Base-by-base conservation (phyloP, 73 alveolate genomes). In the Tetrahymena malaccensis region DNA sequence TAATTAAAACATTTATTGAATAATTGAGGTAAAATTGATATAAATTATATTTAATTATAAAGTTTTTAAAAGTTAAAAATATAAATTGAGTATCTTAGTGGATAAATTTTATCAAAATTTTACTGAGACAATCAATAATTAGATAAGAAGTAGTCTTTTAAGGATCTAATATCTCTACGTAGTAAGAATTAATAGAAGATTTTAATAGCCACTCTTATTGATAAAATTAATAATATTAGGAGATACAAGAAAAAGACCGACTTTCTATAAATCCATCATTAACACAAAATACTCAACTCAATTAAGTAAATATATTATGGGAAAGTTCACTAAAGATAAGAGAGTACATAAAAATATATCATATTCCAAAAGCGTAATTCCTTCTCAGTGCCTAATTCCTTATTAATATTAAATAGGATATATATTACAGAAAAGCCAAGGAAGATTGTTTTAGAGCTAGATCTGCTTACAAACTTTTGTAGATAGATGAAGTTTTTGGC, bases 391-490 rank as follows among this genome's bases (percentile, higher is more conserved):
- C 40, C 11, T 25, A 34, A 34, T 37, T 95, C 19, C 33, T 85
- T 58, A 93, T 85, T 43, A 95, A 43, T 34, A 85, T 94, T 55
- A 33, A n/a, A 85, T 95, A 95, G 97, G 99, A 99, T 96, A 97
- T 98, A 84, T 99, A 97, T 96, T 98, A 98, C 95, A 96, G 99
- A 93, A 98, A 97, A 57, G 99, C 99, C 93, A 99, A 99, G 96
- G 99, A 98, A 95, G 99, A 98, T 95, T 99, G 99, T 58, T 99
- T 96, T 89, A 94, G 99, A 96, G 99, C 99, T 21, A 97, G 99
- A 95, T 98, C 99, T 34, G 99, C 99, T 3, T 99, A 98, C 96
- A 99, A 99, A 94, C 97, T 99, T 85, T 97, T 98, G 44, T 97
- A 99, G 96, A 97, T 98, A 10, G 99, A 99, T 94, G 98, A 98